Conservation (phyloP, 148 eudicot species). For the Euryodendron excelsum region DNA sequence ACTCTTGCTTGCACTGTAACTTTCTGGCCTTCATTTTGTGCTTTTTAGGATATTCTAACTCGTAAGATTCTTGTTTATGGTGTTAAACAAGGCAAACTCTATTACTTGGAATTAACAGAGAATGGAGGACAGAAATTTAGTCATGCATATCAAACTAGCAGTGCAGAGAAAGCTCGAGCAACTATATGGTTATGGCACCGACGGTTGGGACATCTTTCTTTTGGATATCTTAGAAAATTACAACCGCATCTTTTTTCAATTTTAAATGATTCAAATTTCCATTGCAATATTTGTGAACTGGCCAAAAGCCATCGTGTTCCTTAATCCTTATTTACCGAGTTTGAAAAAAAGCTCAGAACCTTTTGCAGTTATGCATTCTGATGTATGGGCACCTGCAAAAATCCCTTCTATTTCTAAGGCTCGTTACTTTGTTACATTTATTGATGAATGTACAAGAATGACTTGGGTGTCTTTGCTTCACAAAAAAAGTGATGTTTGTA, state of each 20-base stretch:
- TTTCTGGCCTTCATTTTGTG: neutral
- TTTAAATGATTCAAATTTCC: neutral
- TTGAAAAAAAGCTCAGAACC: conserved; percentile 2
- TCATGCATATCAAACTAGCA: neutral
- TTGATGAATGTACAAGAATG: conserved; percentile 18
- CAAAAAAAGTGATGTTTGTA: too few relatives aligned
- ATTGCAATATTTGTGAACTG: too few relatives aligned
- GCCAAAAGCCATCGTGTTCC: too few relatives aligned
- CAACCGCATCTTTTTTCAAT: neutral
- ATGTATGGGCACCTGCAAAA: conserved; percentile 18
- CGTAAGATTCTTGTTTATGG: neutral
- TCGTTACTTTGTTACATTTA: conserved; percentile 14
- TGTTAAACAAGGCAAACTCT: too few relatives aligned
- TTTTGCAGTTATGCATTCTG: neutral
- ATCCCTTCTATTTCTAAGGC: conserved; percentile 3
- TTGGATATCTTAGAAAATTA: neutral
- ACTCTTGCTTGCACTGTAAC: neutral
- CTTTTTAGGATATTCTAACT: neutral
- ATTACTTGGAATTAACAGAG: too few relatives aligned
- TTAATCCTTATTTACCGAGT: conserved; percentile 13
- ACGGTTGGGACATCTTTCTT: too few relatives aligned
- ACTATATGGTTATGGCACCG: too few relatives aligned
- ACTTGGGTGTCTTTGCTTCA: too few relatives aligned
- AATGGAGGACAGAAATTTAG: too few relatives aligned
- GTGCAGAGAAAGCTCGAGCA: neutral